phyloP scores from a whole-genome alignment of 495 filamentous ascomycete species.

The Glonium stellatum region DNA sequence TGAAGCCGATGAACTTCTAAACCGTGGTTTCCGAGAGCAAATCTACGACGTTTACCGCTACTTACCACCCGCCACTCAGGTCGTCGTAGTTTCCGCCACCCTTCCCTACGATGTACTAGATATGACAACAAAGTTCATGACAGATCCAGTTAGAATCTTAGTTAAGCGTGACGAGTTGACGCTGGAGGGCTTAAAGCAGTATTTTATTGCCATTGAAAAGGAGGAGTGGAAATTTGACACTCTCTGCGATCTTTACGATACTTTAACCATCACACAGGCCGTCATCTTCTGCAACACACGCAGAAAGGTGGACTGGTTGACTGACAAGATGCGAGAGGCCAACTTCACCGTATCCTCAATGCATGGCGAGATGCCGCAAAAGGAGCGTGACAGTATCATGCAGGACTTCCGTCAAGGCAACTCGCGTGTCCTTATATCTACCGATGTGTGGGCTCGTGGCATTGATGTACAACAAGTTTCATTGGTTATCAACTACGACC shows the following conservation, averaged over 20 bases:
- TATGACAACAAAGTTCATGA: slow-evolving; percentile 99
- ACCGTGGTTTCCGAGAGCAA: slow-evolving; percentile 95
- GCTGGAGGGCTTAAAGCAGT: slow-evolving; percentile 96
- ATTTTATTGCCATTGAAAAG: slow-evolving; percentile 98
- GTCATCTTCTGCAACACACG: slow-evolving; percentile 99
- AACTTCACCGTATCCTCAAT: slow-evolving; percentile 98
- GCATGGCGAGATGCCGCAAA: slow-evolving; percentile 99
- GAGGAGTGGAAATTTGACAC: slow-evolving; percentile 99
- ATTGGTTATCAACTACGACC: slow-evolving; percentile 99
- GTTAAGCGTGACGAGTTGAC: slow-evolving; percentile 99
- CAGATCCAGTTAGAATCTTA: slow-evolving; percentile 94
- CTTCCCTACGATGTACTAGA: slow-evolving; percentile 97
- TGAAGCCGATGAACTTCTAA: slow-evolving; percentile 84
- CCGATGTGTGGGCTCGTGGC: slow-evolving; percentile 93
- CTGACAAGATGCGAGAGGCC: slow-evolving; percentile 95
- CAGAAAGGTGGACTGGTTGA: slow-evolving; percentile 98
- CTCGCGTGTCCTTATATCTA: slow-evolving; percentile 94
- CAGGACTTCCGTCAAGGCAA: slow-evolving; percentile 96
- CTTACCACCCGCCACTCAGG: slow-evolving; percentile 90
- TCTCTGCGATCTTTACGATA: slow-evolving; percentile 99
- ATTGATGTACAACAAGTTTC: slow-evolving; percentile 99
- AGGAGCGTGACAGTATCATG: slow-evolving; percentile 97
- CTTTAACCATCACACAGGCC: slow-evolving; percentile 95
- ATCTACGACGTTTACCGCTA: slow-evolving; percentile 99
- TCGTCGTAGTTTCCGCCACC: slow-evolving; percentile 95